Evolutionary conservation across 2,329 filamentous ascomycete species (phyloP), one percentile per base, ranked within the genome.

Genomic region (Sclerotinia trifoliorum): DNA sequence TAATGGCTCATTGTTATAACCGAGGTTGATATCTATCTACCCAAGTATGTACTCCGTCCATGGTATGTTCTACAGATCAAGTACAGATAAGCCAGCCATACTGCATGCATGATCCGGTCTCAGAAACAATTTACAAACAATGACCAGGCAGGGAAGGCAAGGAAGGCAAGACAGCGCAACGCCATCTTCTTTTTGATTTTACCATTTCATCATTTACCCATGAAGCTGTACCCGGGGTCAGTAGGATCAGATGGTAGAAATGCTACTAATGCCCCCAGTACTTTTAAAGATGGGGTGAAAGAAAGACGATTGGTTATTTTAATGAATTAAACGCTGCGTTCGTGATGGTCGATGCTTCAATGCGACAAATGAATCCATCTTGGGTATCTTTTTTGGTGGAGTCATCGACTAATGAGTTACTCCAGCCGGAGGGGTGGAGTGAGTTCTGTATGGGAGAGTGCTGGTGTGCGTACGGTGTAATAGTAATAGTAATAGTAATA

Each of bases 221-320:
- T 42, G n/a, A 24, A 24, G 32, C 54, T 8, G 35, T 8, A 35
- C 29, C 35, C 35, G 35, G 8, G 10, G 35, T 35, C 35, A 35
- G 35, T 35, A 35, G 35, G 35, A 35, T 35, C 35, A 35, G 35
- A 35, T 35, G 35, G 35, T 35, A 35, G 6, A 10, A 8, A 35
- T 35, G 8, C 35, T 35, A 5, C 29, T 5, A 29, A 5, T 35
- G 35, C 35, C 35, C 8, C 35, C 35, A 35, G 35, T 8, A 10
- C 7, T 35, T 61, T 61, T 24, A 48, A 61, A 61, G 57, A 61
- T 61, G 57, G 57, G 57, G 57, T 61, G 57, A 26, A 26, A 3
- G 21, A 10, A 5, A 35, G 42, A 32, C 19, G 26, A 60, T 48
- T 60, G 57, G 57, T 48, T 44, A 11, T 21, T n/a, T 32, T 17